phyloP scores from a whole-genome alignment of 805 yeast species.

The Ogataea philodendri region DNA sequence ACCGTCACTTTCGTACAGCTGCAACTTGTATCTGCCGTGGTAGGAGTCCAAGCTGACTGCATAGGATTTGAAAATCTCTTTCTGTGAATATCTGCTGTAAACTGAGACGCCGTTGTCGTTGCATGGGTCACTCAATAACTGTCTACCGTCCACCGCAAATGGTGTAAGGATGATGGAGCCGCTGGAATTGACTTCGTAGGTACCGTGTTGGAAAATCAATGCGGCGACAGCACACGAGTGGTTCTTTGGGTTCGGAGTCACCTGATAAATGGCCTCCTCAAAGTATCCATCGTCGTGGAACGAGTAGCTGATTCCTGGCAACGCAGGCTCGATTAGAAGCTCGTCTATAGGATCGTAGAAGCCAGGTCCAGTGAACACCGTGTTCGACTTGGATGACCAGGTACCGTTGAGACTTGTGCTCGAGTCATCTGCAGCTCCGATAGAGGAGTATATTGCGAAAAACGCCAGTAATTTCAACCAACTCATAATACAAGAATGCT shows the following conservation, averaged over 20 bases:
- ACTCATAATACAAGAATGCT: constrained; percentile 1
- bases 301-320: constrained; percentile 91
- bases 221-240: constrained; percentile 85
- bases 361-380: constrained; percentile 95
- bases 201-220: constrained; percentile 86
- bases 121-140: constrained; percentile 86
- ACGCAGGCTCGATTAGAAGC: constrained; percentile 87
- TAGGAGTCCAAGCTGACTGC: constrained; percentile 67
- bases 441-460: neutral
- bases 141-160: constrained; percentile 87
- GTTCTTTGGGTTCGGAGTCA: constrained; percentile 63
- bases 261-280: constrained; percentile 86
- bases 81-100: constrained; percentile 72
- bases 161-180: constrained; percentile 74
- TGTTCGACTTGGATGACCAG: constrained; percentile 91
- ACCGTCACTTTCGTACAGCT: constrained; percentile 76
- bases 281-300: constrained; percentile 90
- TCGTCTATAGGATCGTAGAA: constrained; percentile 97
- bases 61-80: constrained; percentile 56
- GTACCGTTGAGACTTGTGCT: constrained; percentile 65
- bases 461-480: constrained; percentile 7
- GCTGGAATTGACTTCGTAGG: constrained; percentile 57
- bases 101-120: constrained; percentile 53
- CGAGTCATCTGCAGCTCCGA: constrained; percentile 7
- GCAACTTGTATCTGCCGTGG: constrained; percentile 78